Conservation (phyloP, 2,329 filamentous ascomycete species). For the Penicillium verrucosum region DNA sequence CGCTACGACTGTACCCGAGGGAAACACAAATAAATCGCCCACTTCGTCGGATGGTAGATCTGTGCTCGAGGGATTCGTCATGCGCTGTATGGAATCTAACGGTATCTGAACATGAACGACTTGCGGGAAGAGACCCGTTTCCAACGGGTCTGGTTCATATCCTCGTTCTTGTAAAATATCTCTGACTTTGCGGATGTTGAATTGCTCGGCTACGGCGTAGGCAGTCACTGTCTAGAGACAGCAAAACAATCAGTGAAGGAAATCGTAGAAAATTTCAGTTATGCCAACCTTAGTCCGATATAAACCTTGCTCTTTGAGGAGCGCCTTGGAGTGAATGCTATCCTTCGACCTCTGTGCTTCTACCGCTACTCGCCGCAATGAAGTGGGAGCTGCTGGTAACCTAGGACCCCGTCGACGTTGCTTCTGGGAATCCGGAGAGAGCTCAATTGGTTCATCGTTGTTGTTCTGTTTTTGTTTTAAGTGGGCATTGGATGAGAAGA, state of each 20-base stretch:
- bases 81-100: slow-evolving; percentile 45
- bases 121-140: slow-evolving; percentile 62
- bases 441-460: slow-evolving; percentile 16
- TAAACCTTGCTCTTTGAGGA: slow-evolving; percentile 35
- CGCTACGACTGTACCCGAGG: slow-evolving; percentile 86
- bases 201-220: slow-evolving; percentile 66
- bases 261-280: not conserved
- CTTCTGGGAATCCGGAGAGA: slow-evolving; percentile 26
- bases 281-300: slow-evolving; percentile 36
- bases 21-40: slow-evolving; percentile 93
- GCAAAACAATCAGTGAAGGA: slow-evolving; percentile 4
- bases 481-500: slow-evolving; percentile 64
- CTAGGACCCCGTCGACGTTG: slow-evolving; percentile 51
- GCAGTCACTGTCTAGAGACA: slow-evolving; percentile 54
- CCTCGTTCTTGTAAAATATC: slow-evolving; percentile 57
- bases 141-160: slow-evolving; percentile 60
- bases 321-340: slow-evolving; percentile 50
- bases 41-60: slow-evolving; percentile 47
- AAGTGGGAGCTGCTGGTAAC: slow-evolving; percentile 62
- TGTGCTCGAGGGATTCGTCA: slow-evolving; percentile 40
- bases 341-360: slow-evolving; percentile 68
- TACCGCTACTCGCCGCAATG: slow-evolving; percentile 77
- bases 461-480: slow-evolving; percentile 43
- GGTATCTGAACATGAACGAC: slow-evolving; percentile 60
- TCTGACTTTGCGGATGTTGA: slow-evolving; percentile 58